Conservation (phyloP, 345 rosid genomes). For the Eucalyptus cloeziana region DNA sequence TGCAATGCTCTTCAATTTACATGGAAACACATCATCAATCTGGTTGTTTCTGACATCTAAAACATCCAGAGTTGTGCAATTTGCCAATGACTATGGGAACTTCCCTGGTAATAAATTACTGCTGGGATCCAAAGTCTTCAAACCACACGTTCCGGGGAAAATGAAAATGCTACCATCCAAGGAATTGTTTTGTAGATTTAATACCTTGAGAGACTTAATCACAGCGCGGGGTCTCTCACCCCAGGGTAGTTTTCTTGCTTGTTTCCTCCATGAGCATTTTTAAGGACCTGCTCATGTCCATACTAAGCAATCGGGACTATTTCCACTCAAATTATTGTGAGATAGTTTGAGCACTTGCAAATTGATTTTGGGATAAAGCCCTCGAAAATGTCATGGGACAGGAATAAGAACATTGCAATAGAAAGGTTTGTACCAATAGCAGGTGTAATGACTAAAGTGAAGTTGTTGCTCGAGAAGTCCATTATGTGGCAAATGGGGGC, state of each 20-base stretch:
- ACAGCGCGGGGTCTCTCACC: neutral
- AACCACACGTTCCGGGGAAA: neutral
- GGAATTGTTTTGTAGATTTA: neutral
- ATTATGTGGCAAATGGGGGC: neutral
- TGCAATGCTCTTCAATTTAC: slow-evolving; percentile 3
- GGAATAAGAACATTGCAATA: neutral
- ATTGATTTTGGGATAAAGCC: neutral
- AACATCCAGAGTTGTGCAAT: slow-evolving; percentile 13
- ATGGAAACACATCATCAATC: slow-evolving; percentile 17
- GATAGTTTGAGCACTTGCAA: slow-evolving; percentile 3
- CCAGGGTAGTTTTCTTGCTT: too few relatives aligned
- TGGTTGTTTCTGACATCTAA: slow-evolving; percentile 23
- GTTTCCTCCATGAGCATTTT: too few relatives aligned
- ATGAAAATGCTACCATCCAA: neutral
- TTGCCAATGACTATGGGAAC: slow-evolving; percentile 11
- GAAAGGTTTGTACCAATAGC: neutral
- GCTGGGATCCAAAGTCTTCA: slow-evolving; percentile 19
- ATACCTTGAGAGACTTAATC: neutral
- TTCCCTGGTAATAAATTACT: slow-evolving; percentile 14
- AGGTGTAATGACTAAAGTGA: neutral
- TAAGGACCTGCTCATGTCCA: too few relatives aligned
- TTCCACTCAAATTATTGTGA: neutral
- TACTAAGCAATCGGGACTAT: neutral
- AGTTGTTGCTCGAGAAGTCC: neutral
- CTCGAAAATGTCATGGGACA: neutral